phyloP scores from a whole-genome alignment of 768 basidiomycete genomes.

The Cystobasidium tubakii region DNA sequence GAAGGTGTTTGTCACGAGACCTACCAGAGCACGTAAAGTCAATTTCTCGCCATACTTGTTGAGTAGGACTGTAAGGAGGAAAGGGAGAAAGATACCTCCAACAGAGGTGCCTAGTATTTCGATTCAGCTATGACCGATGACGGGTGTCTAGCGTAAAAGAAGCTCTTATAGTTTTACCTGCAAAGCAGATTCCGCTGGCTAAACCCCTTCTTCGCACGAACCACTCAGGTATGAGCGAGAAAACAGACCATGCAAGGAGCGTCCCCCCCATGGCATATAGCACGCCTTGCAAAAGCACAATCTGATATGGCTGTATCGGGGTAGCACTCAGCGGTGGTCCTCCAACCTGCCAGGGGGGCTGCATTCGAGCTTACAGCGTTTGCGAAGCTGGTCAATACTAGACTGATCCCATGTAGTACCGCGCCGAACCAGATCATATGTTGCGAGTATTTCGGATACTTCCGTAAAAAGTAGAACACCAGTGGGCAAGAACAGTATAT shows the following conservation, averaged over 20 bases:
- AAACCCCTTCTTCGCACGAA: slow-evolving; percentile 7
- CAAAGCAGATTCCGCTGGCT: slow-evolving; percentile 12
- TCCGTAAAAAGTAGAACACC: not conserved
- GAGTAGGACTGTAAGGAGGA: slow-evolving; percentile 9
- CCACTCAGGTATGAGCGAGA: slow-evolving; percentile 14
- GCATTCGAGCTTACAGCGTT: not conserved
- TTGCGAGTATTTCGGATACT: slow-evolving; percentile 5
- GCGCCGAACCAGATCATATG: not conserved
- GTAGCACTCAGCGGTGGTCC: not conserved
- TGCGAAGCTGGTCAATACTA: slow-evolving; percentile 11
- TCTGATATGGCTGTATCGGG: slow-evolving; percentile 4
- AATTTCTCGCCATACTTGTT: slow-evolving; percentile 11
- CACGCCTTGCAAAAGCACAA: slow-evolving; percentile 16
- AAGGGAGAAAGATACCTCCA: slow-evolving; percentile 14
- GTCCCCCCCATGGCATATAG: slow-evolving; percentile 17
- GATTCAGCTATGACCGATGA: too few relatives aligned
- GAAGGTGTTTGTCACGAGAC: not conserved
- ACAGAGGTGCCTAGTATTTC: slow-evolving; percentile 5
- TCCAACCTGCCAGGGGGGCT: not conserved
- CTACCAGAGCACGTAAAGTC: slow-evolving; percentile 3
- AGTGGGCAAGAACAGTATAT: slow-evolving; percentile 18
- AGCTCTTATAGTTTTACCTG: not conserved
- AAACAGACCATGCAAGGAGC: not conserved
- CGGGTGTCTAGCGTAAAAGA: too few relatives aligned
- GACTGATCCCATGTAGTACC: not conserved